phyloP scores from a whole-genome alignment of 2,329 filamentous ascomycete species.

The Penicillium sp. region DNA sequence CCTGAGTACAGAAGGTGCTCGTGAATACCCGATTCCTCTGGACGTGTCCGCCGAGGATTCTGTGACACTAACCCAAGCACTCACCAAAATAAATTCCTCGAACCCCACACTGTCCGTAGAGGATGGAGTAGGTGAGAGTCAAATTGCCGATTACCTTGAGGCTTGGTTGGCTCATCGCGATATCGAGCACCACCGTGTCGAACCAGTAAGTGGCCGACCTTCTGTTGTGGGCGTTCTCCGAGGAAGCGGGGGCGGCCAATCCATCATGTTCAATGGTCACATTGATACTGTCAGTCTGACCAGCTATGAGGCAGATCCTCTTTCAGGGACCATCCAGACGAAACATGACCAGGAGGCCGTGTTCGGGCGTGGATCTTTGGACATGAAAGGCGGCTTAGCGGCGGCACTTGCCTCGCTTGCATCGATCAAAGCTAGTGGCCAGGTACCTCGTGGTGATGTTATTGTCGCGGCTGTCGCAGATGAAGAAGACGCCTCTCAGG shows the following conservation, averaged over 20 bases:
- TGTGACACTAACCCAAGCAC: conserved; percentile 48
- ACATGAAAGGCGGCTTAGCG: conserved; percentile 60
- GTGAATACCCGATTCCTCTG: conserved; percentile 56
- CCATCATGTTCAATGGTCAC: conserved; percentile 59
- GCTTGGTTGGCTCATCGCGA: conserved; percentile 58
- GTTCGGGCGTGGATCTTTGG: conserved; percentile 53
- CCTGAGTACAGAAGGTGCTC: conserved; percentile 67
- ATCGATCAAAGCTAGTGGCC: conserved; percentile 37
- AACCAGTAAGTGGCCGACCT: conserved; percentile 52
- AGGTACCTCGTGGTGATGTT: conserved; percentile 51
- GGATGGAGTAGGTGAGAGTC: conserved; percentile 52
- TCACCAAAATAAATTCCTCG: conserved; percentile 57
- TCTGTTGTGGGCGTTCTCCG: conserved; percentile 56
- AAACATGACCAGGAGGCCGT: conserved; percentile 42
- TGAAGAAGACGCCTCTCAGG: conserved; percentile 57
- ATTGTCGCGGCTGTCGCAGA: conserved; percentile 60
- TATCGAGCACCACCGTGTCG: conserved; percentile 57
- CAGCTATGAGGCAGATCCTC: conserved; percentile 53
- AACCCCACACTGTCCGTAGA: conserved; percentile 49
- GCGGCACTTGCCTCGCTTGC: conserved; percentile 51
- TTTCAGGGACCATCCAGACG: conserved; percentile 45
- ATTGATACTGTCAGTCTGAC: conserved; percentile 56
- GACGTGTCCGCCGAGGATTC: conserved; percentile 50
- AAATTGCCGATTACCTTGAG: conserved; percentile 52
- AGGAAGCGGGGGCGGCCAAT: conserved; percentile 54